A percentile compares a stretch with the other conserved stretches of the same genome.
phyloP scores from a whole-genome alignment of 2,329 filamentous ascomycete genomes.

The Akanthomyces lecanii region DNA sequence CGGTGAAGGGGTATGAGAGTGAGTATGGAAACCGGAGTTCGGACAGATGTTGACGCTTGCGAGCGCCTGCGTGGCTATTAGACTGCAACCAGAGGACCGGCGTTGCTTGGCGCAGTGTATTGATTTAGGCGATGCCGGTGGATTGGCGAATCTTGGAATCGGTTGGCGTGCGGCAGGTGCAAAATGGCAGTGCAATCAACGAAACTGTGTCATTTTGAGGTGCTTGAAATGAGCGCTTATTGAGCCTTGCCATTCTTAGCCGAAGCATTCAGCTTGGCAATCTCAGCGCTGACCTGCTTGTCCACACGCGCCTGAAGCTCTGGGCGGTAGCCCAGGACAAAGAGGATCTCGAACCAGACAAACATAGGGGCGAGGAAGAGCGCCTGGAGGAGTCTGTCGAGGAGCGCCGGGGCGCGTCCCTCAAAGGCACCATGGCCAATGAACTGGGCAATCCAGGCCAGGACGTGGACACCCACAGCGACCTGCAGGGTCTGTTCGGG shows the following conservation, averaged over 20 bases:
- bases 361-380: slow-evolving; percentile 92
- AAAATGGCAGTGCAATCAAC: background rate
- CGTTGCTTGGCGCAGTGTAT: background rate
- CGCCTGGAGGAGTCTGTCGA: slow-evolving; percentile 90
- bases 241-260: slow-evolving; percentile 53
- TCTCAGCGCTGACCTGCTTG: slow-evolving; percentile 68
- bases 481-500: slow-evolving; percentile 46
- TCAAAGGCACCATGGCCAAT: slow-evolving; percentile 88
- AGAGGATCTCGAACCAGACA: slow-evolving; percentile 93
- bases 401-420: slow-evolving; percentile 76
- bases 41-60: background rate
- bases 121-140: background rate
- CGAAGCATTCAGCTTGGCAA: slow-evolving; percentile 65
- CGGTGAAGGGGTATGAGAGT: slow-evolving; percentile 8
- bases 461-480: slow-evolving; percentile 64
- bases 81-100: background rate
- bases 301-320: slow-evolving; percentile 81
- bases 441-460: slow-evolving; percentile 86
- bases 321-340: slow-evolving; percentile 83
- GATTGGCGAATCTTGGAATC: background rate
- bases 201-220: background rate
- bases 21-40: background rate
- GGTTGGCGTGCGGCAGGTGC: background rate
- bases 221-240: slow-evolving; percentile 26
- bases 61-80: background rate